Evolutionary conservation across 1,139 yeast genomes (phyloP).

Genomic region (Suhomyces wounanorum): DNA sequence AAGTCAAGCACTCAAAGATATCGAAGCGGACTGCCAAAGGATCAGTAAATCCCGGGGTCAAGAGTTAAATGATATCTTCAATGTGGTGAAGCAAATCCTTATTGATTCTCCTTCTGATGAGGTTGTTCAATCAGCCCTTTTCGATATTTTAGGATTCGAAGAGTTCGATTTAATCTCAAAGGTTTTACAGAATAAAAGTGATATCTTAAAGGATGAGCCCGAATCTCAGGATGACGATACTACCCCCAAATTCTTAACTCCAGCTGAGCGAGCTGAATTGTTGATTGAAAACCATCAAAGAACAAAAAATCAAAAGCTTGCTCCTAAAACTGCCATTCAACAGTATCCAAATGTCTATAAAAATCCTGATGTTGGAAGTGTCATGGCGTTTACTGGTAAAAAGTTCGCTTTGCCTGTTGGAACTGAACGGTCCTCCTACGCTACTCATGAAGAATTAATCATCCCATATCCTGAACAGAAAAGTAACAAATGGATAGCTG

Average conservation of each 20-base stretch:
- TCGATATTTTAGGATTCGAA: constrained; percentile 83
- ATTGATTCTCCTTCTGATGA: constrained; percentile 48
- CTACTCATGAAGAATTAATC: constrained; percentile 77
- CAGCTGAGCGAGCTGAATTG: constrained; percentile 59
- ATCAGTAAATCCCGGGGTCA: constrained; percentile 32
- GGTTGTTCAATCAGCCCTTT: constrained; percentile 64
- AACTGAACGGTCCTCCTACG: constrained; percentile 62
- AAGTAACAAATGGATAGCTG: constrained; percentile 49
- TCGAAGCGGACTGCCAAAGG: constrained; percentile 31
- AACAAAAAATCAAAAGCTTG: constrained; percentile 53
- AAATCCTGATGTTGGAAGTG: constrained; percentile 63
- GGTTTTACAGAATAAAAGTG: constrained; percentile 55
- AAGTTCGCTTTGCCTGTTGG: constrained; percentile 81
- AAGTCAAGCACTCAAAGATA: constrained; percentile 12
- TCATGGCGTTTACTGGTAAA: constrained; percentile 77
- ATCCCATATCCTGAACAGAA: constrained; percentile 72
- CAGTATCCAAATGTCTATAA: constrained; percentile 82
- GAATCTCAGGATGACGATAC: constrained; percentile 8
- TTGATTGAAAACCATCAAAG: constrained; percentile 55
- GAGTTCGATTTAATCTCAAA: constrained; percentile 76
- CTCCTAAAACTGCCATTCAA: constrained; percentile 47
- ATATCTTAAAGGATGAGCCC: constrained; percentile 18
- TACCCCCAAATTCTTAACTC: constrained; percentile 42
- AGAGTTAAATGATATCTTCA: constrained; percentile 25
- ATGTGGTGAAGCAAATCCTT: constrained; percentile 25